phyloP scores from a whole-genome alignment of 495 filamentous ascomycete genomes.

The Aspergillus affinis region DNA sequence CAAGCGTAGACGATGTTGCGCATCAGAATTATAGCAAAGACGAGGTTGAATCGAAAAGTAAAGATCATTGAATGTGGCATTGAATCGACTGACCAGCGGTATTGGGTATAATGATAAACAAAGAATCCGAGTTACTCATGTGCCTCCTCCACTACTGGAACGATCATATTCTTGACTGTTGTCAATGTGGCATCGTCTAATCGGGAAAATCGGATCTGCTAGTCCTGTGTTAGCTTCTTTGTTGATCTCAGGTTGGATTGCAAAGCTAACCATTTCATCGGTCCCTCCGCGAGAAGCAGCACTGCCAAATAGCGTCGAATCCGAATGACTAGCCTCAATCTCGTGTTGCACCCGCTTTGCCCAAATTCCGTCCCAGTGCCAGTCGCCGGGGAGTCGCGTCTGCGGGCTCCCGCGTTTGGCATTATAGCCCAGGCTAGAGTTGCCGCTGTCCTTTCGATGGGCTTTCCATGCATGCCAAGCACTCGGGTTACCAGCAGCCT shows the following conservation, averaged over 20 bases:
- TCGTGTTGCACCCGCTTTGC: constrained; percentile 76
- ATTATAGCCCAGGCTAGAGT: constrained; percentile 9
- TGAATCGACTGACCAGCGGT: constrained; percentile 5
- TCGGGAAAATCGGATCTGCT: constrained; percentile 67
- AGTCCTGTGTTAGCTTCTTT: neutral
- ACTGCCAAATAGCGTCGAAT: constrained; percentile 71
- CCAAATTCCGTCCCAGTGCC: constrained; percentile 98
- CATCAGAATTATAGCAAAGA: neutral
- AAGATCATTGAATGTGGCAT: neutral
- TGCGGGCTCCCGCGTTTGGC: constrained; percentile 37
- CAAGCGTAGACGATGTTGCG: no score
- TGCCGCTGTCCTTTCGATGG: constrained; percentile 46
- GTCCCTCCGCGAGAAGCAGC: constrained; percentile 50
- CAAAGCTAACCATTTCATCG: constrained; percentile 64
- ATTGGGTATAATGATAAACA: constrained; percentile 29
- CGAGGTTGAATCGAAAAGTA: neutral
- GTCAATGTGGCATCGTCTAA: constrained; percentile 61
- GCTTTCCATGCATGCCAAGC: constrained; percentile 90
- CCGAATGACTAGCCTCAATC: constrained; percentile 71
- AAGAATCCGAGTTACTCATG: constrained; percentile 23
- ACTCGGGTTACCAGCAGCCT: constrained; percentile 80
- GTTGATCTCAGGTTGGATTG: neutral
- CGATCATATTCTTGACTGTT: constrained; percentile 59
- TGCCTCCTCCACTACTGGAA: constrained; percentile 47
- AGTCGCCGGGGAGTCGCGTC: constrained; percentile 68